phyloP scores from a whole-genome alignment of 2,329 filamentous ascomycete genomes.

The Fusarium transvaalense region DNA sequence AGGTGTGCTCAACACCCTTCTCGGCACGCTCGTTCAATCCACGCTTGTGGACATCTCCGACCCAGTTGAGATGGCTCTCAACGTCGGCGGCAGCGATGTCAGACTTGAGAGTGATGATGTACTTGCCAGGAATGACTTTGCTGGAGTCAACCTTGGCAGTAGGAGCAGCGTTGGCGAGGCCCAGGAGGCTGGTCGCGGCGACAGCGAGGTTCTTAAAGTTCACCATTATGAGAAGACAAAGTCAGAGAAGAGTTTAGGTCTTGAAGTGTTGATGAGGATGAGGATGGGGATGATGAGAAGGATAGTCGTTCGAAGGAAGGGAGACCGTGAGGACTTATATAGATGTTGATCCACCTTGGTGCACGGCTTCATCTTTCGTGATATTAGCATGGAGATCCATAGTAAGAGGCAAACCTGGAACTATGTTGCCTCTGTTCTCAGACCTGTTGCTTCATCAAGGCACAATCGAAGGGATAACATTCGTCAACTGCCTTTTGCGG shows the following conservation, averaged over 20 bases:
- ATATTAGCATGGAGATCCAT: conserved; percentile 7
- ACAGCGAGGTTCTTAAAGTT: conserved; percentile 49
- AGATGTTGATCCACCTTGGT: conserved; percentile 4
- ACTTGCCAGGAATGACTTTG: conserved; percentile 57
- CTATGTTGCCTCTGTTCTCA: conserved; percentile 14
- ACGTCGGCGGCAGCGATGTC: conserved; percentile 60
- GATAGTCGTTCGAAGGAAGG: conserved; percentile 4
- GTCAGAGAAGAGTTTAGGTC: conserved; percentile 11
- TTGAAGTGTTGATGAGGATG: conserved; percentile 23
- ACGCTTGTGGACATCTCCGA: conserved; percentile 66
- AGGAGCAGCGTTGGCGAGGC: conserved; percentile 41
- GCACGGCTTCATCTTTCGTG: background rate
- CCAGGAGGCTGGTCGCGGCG: conserved; percentile 44
- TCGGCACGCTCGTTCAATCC: conserved; percentile 63
- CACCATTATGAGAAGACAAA: conserved; percentile 45
- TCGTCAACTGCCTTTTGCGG: conserved; percentile 46
- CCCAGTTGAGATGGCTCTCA: conserved; percentile 61
- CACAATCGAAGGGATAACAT: conserved; percentile 25
- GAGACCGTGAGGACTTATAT: conserved; percentile 39
- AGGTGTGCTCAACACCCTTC: conserved; percentile 51
- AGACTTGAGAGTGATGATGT: conserved; percentile 73
- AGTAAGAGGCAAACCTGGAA: conserved; percentile 6
- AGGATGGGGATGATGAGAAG: conserved; percentile 25
- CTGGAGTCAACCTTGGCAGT: conserved; percentile 34
- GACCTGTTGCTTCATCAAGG: conserved; percentile 7